A percentile compares a stretch with the other conserved stretches of the same genome.
These are phyloP conservation scores for Pseudogymnoascus sp. DNA, from an alignment of 2,329 filamentous ascomycete genomes.

Conservation along the genomic window DNA sequence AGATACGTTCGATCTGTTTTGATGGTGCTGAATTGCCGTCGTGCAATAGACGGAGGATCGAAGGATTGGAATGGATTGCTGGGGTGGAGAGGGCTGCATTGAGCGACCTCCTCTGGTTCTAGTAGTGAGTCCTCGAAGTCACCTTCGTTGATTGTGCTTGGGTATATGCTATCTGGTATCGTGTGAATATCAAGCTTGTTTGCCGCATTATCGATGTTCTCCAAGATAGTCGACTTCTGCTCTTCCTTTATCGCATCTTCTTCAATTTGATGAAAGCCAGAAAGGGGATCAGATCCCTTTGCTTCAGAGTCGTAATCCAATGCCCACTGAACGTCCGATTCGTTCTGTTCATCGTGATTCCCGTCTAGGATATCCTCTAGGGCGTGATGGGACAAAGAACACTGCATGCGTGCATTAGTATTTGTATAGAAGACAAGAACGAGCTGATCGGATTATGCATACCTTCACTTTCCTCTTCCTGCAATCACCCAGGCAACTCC, in stretches of 20 bases:
- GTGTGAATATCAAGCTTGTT: not conserved
- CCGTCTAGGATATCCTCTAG: slow-evolving; percentile 12
- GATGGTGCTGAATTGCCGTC: not conserved
- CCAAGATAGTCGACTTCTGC: slow-evolving; percentile 1
- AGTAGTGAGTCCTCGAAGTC: not conserved
- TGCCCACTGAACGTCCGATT: slow-evolving; percentile 12
- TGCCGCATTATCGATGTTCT: slow-evolving; percentile 5
- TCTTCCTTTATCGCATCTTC: not conserved
- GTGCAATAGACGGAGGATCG: not conserved
- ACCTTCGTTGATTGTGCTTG: not conserved
- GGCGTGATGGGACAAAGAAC: slow-evolving; percentile 12
- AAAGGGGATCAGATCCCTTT: not conserved
- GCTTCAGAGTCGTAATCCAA: slow-evolving; percentile 4
- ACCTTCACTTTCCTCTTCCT: slow-evolving; percentile 12
- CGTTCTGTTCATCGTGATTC: not conserved
- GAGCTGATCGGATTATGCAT: not conserved
- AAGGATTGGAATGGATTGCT: not conserved
- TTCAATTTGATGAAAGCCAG: not conserved
- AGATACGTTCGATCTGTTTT: not conserved
- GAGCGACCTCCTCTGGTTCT: not conserved
- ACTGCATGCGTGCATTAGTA: slow-evolving; percentile 8
- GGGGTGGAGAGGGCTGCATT: not conserved
- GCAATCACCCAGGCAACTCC: slow-evolving; percentile 20
- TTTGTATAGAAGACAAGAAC: not conserved
- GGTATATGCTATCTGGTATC: not conserved